Evolutionary conservation across 306 rosid species (phyloP), one percentile per base, ranked within the genome.

Genomic region (Begonia peltatifolia): DNA sequence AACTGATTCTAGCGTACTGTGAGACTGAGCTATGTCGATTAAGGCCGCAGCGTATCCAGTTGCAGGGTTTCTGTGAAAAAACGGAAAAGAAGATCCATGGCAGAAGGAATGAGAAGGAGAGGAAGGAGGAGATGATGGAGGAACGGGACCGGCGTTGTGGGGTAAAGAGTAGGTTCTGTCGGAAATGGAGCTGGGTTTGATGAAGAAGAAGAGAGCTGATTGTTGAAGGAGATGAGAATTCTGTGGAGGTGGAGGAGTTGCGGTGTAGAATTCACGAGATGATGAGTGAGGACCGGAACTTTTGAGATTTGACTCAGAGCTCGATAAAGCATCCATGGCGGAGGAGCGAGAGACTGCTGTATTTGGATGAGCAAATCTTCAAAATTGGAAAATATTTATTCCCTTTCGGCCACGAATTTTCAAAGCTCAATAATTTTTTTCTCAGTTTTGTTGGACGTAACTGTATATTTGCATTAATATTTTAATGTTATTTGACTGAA

Each of bases 1-100:
- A 10, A 87, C 86, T 14, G 14, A 38, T 53, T 77, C 76, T 38
- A 87, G 79, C n/a, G 84, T 64, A 3, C 60, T 66, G 76, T 11
- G 74, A 50, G 17, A 59, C 9, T 81, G 94, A 59, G 88, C 79
- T 7, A 70, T 64, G 36, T 75, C 86, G 25, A 87, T 12, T 42
- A 84, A 62, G 9, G 96, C 96, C 11, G 87, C 92, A 0, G 94
- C 94, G 51, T 84, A 87, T 1, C 94, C 94, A 46, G 85, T 69
- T 6, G 92, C 76, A 1, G 87, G 78, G 2, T 58, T 65, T 15
- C 41, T 56, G 67, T 87, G 71, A 53, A 64, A 55, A 22, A 46
- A 6, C 22, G 67, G 66, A 38, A 78, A 53, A 2, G 65, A 58
- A 10, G 74, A 13, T 2, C 43, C 18, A 55, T 43, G 52, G 30